A percentile compares a stretch with the other conserved stretches of the same genome.
phyloP scores from a whole-genome alignment of 2,329 filamentous ascomycete genomes.

The Pyricularia sp. region DNA sequence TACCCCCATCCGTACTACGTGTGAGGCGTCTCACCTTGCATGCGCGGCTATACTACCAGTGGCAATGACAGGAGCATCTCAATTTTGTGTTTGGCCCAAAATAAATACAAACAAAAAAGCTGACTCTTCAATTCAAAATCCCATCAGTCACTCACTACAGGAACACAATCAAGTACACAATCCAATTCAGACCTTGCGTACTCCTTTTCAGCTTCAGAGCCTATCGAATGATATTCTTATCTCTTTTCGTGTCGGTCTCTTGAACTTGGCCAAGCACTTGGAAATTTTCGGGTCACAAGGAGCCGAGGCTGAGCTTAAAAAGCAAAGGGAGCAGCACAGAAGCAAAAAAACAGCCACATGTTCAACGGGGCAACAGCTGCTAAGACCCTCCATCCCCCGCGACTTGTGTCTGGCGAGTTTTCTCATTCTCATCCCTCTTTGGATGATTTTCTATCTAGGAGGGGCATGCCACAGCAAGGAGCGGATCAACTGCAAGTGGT shows the following conservation, averaged over 20 bases:
- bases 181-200: neutral
- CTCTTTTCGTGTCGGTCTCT: neutral
- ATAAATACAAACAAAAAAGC: neutral
- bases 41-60: neutral
- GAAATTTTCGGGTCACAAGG: neutral
- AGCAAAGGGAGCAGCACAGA: neutral
- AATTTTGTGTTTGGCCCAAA: neutral
- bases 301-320: neutral
- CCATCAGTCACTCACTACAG: no score
- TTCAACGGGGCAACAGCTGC: neutral
- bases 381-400: neutral
- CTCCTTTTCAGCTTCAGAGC: neutral
- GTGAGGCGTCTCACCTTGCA: neutral
- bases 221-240: neutral
- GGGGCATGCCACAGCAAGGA: no score
- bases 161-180: neutral
- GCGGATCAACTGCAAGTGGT: no score
- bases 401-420: neutral
- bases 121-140: no score
- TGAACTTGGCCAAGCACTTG: neutral
- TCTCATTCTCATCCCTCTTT: neutral
- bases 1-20: neutral
- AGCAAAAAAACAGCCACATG: neutral
- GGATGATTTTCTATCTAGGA: neutral
- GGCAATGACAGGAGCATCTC: neutral